Evolutionary conservation across 176 grass and related monocot genomes (phyloP), one percentile per base, ranked within the genome.

Genomic region (Puccinellia tenuiflora): DNA sequence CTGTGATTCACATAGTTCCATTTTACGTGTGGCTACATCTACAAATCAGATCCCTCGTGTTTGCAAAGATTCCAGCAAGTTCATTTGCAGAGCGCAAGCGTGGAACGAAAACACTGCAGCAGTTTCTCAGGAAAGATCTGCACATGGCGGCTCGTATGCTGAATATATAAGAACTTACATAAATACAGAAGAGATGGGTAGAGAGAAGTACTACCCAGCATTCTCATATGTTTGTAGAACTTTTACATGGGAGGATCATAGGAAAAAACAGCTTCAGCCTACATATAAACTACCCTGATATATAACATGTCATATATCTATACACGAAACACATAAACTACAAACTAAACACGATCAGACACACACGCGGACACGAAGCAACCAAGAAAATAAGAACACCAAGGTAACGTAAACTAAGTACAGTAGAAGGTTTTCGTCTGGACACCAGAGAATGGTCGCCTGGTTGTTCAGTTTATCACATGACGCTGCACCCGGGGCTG

Each of bases 401-500:
- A 62, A 62, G 57, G 12, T 28, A 60, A 61, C 13, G 12, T 61
- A 29, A 13, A 60, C 56, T 60, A 28, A 59, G 55, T 57, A 22
- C 46, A 3, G 16, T 57, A 59, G 55, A 59, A 9, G 10, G 55
- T 9, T 59, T 25, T 26, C 51, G 21, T 55, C 52, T 22, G 56
- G 11, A 15, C 24, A 26, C 56, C 56, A 28, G 28, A 60, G 56
- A 22, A 60, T 28, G 25, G 57, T 29, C 3, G 10, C 3, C 3
- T 29, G 57, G 12, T 29, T 29, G 25, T 64, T 71, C 21, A 45
- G 62, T 1, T 28, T 31, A 8, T 86, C 84, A 90, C 88, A 90
- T 79, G 59, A 90, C 13, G 75, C 38, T 86, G 84, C 88, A 90
- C 22, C 38, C 88, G 39, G 84, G 84, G 26, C 73, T 74, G 38